Conservation (phyloP, 2,329 filamentous ascomycete genomes). For the Cercospora canescens region DNA sequence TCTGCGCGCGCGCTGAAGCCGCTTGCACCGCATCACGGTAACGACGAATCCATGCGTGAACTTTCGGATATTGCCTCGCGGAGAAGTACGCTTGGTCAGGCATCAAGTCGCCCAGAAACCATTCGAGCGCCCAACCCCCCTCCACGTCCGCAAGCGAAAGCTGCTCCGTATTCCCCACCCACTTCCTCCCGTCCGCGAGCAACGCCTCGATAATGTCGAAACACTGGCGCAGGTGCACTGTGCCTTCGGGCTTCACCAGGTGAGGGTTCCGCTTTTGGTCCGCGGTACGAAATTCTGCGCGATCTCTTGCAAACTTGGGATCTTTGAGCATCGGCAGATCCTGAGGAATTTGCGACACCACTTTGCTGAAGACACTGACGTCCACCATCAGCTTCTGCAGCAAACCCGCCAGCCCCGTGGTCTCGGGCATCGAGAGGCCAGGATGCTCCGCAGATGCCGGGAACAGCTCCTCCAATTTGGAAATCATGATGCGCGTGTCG, state of each 20-base stretch:
- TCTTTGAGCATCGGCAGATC: constrained; percentile 57
- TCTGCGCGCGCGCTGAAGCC: constrained; percentile 44
- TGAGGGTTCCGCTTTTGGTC: constrained; percentile 22
- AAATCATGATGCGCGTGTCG: constrained; percentile 68
- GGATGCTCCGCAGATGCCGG: constrained; percentile 36
- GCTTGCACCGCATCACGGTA: constrained; percentile 54
- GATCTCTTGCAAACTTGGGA: constrained; percentile 61
- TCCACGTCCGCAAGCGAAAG: constrained; percentile 68
- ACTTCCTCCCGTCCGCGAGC: constrained; percentile 65
- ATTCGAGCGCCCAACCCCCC: constrained; percentile 56
- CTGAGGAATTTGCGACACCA: constrained; percentile 58
- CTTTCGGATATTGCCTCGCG: constrained; percentile 55
- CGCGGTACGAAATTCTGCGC: constrained; percentile 46
- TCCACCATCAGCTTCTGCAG: constrained; percentile 60
- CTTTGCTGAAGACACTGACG: constrained; percentile 56
- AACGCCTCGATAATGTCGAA: constrained; percentile 63
- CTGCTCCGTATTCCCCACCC: constrained; percentile 57
- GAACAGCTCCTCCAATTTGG: constrained; percentile 61
- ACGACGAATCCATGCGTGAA: constrained; percentile 65
- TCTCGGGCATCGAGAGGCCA: constrained; percentile 38
- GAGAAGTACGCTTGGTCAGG: constrained; percentile 57
- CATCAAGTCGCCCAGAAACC: constrained; percentile 55
- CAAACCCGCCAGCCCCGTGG: constrained; percentile 53
- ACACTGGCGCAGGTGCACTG: constrained; percentile 55
- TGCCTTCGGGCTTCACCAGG: constrained; percentile 54